Percentiles rank a stretch among this genome's conserved stretches.
phyloP scores from a whole-genome alignment of 2,329 filamentous ascomycete genomes.

The Scedosporium minutisporum region DNA sequence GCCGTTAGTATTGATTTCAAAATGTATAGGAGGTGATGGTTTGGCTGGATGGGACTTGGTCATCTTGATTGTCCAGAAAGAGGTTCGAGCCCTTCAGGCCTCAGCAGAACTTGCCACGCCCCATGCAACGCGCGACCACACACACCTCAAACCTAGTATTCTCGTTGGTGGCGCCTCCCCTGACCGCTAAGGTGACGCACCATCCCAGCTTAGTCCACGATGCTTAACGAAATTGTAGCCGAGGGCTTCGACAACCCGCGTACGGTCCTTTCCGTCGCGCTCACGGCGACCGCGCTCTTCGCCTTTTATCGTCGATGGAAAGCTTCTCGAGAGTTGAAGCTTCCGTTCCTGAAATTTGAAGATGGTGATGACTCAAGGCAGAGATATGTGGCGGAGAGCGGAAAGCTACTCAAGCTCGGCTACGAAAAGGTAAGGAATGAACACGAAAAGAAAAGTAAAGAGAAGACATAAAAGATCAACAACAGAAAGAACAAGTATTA shows the following conservation, averaged over 20 bases:
- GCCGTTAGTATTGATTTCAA: too few relatives aligned
- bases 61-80: not conserved
- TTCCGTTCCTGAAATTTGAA: constrained; percentile 4
- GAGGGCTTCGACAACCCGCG: not conserved
- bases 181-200: not conserved
- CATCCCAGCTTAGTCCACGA: not conserved
- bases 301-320: constrained; percentile 1
- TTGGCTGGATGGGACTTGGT: not conserved
- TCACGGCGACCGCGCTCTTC: not conserved
- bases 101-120: too few relatives aligned
- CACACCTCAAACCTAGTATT: too few relatives aligned
- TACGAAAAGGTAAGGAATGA: not conserved
- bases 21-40: too few relatives aligned
- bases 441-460: not conserved
- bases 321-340: not conserved
- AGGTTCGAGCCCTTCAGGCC: too few relatives aligned
- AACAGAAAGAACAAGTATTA: not conserved
- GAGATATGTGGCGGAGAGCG: constrained; percentile 3
- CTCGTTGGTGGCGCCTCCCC: too few relatives aligned
- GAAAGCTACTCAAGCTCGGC: not conserved
- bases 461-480: not conserved
- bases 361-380: constrained; percentile 5
- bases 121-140: too few relatives aligned
- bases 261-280: not conserved
- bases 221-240: not conserved